A percentile compares a stretch with the other conserved stretches of the same genome.
Conservation (phyloP, 2,329 filamentous ascomycete species). For the Clarireedia sp. region DNA sequence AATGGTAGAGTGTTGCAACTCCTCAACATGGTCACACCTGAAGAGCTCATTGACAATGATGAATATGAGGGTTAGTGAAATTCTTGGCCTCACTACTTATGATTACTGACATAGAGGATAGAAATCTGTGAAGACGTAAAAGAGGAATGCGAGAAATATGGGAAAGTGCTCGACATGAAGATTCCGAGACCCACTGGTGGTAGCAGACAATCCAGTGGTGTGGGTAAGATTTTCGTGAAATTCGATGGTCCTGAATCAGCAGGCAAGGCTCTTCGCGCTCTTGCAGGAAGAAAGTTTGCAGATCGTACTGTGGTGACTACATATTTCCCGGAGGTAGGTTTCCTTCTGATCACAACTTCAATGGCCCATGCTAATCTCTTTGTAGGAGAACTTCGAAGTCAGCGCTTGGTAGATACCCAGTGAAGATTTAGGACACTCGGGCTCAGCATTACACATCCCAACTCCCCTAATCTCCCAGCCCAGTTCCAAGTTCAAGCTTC, state of each 20-base stretch:
- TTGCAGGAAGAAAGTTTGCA: constrained; percentile 92
- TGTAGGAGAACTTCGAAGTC: constrained; percentile 79
- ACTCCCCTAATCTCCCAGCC: background rate
- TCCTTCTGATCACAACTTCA: background rate
- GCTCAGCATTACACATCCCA: background rate
- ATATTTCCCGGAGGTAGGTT: constrained; percentile 79
- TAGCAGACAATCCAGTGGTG: constrained; percentile 74
- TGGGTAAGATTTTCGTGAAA: constrained; percentile 97
- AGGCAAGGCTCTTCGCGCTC: constrained; percentile 75
- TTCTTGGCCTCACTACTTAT: too few species aligned
- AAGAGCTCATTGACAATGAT: constrained; percentile 87
- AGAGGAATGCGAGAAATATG: constrained; percentile 91
- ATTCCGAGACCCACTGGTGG: constrained; percentile 81
- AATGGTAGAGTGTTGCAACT: constrained; percentile 80
- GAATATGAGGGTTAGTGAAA: constrained; percentile 76
- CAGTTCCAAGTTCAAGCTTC: background rate
- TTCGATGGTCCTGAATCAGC: constrained; percentile 73
- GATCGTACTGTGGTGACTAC: constrained; percentile 94
- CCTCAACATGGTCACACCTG: constrained; percentile 96
- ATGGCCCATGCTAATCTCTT: constrained; percentile 28
- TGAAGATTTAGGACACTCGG: background rate
- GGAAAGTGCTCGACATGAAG: constrained; percentile 79
- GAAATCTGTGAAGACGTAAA: constrained; percentile 94
- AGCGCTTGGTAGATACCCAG: constrained; percentile 27
- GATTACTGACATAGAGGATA: background rate